Conservation (phyloP, 805 yeast species). For the Spathaspora girioi region DNA sequence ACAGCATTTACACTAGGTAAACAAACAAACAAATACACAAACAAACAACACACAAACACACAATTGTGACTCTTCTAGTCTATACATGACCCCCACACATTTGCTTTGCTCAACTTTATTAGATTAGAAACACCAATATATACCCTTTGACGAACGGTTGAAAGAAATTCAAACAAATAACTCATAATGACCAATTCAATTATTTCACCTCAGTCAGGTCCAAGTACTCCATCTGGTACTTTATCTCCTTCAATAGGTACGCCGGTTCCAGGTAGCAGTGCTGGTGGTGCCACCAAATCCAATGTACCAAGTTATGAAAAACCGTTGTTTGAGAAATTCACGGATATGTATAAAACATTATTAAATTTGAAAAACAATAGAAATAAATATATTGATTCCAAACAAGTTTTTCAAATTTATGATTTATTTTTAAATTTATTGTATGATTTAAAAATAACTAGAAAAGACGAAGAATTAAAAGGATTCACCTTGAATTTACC, state of each 20-base stretch:
- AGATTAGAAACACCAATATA: background rate
- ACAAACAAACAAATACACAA: background rate
- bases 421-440: constrained; percentile 53
- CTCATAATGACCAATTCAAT: constrained; percentile 2
- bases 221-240: constrained; percentile 2
- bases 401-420: constrained; percentile 61
- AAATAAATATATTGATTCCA: constrained; percentile 59
- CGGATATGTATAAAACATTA: constrained; percentile 22
- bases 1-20: background rate
- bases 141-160: background rate
- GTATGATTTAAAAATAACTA: constrained; percentile 48
- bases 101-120: background rate
- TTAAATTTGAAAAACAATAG: constrained; percentile 56
- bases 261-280: background rate
- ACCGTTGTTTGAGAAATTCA: constrained; percentile 25
- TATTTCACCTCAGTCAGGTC: constrained; percentile 8
- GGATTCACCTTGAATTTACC: constrained; percentile 37
- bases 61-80: background rate
- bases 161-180: background rate
- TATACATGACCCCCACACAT: background rate
- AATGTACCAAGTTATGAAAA: constrained; percentile 36
- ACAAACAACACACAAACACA: background rate
- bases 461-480: constrained; percentile 45
- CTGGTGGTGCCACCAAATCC: background rate
- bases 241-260: background rate